A percentile compares a stretch with the other conserved stretches of the same genome.
These are phyloP conservation scores for Apophysomyces trapeziformis DNA, from an alignment of 371 early-diverging fungal species.

Conservation along the genomic window DNA sequence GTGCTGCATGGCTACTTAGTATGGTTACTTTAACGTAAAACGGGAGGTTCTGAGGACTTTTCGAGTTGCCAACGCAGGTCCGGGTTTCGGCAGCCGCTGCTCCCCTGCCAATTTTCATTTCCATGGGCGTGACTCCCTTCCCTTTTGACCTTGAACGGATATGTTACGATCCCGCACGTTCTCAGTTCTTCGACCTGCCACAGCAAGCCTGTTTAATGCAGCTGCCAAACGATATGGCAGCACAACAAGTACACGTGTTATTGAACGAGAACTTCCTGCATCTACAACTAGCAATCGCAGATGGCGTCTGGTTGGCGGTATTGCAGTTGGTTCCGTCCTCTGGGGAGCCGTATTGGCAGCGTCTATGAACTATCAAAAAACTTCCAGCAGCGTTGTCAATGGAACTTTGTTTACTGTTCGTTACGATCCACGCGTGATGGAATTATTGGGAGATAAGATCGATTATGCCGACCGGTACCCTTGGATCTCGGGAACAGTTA, in stretches of 20 bases:
- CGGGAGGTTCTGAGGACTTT: not conserved
- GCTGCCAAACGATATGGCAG: not conserved
- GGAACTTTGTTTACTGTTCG: conserved; percentile 69
- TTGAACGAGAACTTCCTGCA: conserved; percentile 44
- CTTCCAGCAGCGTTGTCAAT: conserved; percentile 66
- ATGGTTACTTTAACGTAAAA: not conserved
- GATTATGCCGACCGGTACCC: conserved; percentile 67
- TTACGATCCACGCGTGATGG: conserved; percentile 59
- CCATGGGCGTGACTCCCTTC: conserved; percentile 1
- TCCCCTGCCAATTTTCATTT: not conserved
- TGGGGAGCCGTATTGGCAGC: conserved; percentile 64
- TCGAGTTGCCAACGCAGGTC: not conserved
- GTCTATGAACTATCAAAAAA: conserved; percentile 68
- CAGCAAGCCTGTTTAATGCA: conserved; percentile 11
- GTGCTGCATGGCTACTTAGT: conserved; percentile 9
- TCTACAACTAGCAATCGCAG: conserved; percentile 39
- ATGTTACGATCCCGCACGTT: conserved; percentile 16
- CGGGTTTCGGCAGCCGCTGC: not conserved
- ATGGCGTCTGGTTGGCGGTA: conserved; percentile 51
- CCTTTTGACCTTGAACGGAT: not conserved
- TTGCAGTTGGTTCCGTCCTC: conserved; percentile 55
- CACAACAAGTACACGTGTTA: conserved; percentile 21
- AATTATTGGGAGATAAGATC: conserved; percentile 60
- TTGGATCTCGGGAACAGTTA: conserved; percentile 72
- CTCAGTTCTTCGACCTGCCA: conserved; percentile 11